Conservation (phyloP, 2,329 filamentous ascomycete species). For the Parastagonospora nodorum region DNA sequence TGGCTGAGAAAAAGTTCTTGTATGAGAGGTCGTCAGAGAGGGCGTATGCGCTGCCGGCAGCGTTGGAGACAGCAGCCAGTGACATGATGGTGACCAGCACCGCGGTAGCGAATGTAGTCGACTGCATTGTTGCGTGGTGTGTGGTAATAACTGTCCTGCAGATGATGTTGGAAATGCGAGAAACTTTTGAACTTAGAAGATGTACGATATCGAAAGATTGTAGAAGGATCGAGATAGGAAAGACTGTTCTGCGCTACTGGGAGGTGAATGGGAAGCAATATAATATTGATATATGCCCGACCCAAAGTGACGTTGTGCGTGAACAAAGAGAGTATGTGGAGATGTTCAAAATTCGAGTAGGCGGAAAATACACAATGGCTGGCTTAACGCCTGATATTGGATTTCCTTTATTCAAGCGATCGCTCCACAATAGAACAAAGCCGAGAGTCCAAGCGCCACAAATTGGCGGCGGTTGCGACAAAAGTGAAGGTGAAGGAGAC, state of each 20-base stretch:
- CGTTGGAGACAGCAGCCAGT: conserved; percentile 5
- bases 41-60: conserved; percentile 18
- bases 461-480: background rate
- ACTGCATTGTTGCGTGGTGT: conserved; percentile 2
- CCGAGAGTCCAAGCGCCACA: background rate
- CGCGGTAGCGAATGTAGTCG: background rate
- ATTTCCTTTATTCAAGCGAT: background rate
- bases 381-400: background rate
- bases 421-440: conserved; percentile 6
- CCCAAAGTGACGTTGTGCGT: background rate
- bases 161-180: background rate
- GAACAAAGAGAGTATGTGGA: background rate
- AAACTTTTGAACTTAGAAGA: background rate
- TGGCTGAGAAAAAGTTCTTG: conserved; percentile 40
- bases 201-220: background rate
- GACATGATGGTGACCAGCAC: conserved; percentile 14
- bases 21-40: conserved; percentile 35
- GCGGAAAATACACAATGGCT: background rate
- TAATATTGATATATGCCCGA: background rate
- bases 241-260: background rate
- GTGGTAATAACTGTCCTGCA: background rate
- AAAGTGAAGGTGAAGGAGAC: conserved; percentile 2
- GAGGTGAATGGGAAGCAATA: background rate
- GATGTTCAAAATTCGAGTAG: background rate
- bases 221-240: background rate